Evolutionary conservation across 73 alveolate genomes (phyloP).

Genomic region (Paramecium primaurelia): DNA sequence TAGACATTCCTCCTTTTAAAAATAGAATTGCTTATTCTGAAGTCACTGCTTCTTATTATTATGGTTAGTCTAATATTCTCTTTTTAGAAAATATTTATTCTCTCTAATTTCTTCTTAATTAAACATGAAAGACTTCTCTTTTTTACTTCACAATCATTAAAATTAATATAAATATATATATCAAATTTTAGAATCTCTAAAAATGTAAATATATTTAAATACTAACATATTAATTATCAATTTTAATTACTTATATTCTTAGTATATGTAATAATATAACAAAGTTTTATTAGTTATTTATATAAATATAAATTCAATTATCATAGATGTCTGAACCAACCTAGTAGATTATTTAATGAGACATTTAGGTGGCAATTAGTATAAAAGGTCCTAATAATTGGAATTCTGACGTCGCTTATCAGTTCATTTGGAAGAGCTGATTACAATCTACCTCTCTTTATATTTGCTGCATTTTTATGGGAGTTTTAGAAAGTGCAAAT

Average conservation of each 20-base stretch:
- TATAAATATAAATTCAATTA: background rate
- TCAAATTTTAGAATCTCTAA: background rate
- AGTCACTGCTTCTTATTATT: background rate
- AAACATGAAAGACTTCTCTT: background rate
- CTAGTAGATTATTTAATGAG: background rate
- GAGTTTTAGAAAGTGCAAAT: constrained; percentile 12
- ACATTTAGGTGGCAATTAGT: constrained; percentile 3
- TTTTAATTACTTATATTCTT: background rate
- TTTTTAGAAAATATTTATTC: background rate
- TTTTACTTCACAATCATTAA: background rate
- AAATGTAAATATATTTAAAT: too few species aligned
- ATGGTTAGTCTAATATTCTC: background rate
- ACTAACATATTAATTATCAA: too few species aligned
- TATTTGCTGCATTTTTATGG: constrained; percentile 14
- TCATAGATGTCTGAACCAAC: background rate
- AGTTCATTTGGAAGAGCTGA: constrained; percentile 47
- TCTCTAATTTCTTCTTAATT: background rate
- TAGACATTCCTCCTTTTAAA: background rate
- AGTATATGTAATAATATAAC: background rate
- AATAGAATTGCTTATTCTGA: background rate
- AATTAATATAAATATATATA: background rate
- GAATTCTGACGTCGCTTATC: background rate
- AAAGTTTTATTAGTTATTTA: background rate
- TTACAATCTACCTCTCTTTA: constrained; percentile 16
- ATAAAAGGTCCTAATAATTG: background rate